Percentiles rank a stretch among this genome's conserved stretches.
phyloP scores from a whole-genome alignment of 306 rosid species.

The Acacia melanoxylon region DNA sequence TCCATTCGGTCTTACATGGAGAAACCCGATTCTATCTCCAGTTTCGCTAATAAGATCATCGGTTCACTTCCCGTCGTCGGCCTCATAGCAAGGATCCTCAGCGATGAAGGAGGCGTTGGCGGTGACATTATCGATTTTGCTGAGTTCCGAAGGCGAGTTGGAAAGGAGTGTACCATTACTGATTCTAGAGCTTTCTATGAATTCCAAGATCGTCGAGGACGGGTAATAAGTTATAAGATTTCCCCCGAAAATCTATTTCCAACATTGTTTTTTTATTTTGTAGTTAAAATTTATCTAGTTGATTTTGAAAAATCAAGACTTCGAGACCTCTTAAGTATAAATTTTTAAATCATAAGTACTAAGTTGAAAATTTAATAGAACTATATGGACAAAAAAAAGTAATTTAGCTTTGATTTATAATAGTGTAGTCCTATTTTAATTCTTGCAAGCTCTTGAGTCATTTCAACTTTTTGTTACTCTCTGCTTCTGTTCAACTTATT shows the following conservation, averaged over 20 bases:
- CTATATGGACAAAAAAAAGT: background rate
- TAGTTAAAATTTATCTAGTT: background rate
- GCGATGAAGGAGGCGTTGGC: slow-evolving; percentile 93
- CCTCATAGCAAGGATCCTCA: slow-evolving; percentile 70
- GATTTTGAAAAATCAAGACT: background rate
- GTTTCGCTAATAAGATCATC: slow-evolving; percentile 68
- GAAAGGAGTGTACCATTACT: slow-evolving; percentile 60
- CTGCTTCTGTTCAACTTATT: too few relatives aligned
- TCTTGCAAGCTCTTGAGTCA: background rate
- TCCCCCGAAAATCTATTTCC: background rate
- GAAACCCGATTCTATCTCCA: slow-evolving; percentile 59
- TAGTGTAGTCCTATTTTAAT: background rate
- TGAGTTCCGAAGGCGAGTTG: slow-evolving; percentile 84
- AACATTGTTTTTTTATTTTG: background rate
- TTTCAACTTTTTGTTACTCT: too few relatives aligned
- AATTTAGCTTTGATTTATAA: background rate
- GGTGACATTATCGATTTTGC: slow-evolving; percentile 77
- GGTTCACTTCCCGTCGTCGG: slow-evolving; percentile 91
- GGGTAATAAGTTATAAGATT: slow-evolving; percentile 39
- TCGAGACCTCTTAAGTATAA: background rate
- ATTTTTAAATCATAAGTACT: background rate
- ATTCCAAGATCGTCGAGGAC: slow-evolving; percentile 69
- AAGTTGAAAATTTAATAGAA: background rate
- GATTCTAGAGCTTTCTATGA: slow-evolving; percentile 81
- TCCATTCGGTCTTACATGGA: slow-evolving; percentile 76